A percentile compares a stretch with the other conserved stretches of the same genome.
These are phyloP conservation scores for Rhinocladiella similis DNA, from an alignment of 2,329 filamentous ascomycete species.

Conservation along the genomic window DNA sequence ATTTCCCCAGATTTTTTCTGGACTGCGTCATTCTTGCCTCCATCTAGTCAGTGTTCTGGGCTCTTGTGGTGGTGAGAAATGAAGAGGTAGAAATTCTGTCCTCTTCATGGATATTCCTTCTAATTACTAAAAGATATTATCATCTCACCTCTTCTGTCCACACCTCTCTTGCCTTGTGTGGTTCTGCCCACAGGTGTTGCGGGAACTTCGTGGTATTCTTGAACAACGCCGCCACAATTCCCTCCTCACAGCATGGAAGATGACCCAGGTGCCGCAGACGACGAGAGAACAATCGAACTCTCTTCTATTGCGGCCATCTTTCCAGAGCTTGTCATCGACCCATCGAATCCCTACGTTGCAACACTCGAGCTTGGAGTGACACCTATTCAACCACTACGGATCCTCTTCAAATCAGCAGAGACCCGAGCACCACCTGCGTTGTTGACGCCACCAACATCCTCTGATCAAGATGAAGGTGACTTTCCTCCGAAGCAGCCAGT, in stretches of 20 bases:
- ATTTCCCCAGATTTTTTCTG: slow-evolving; percentile 2
- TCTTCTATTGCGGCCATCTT: slow-evolving; percentile 62
- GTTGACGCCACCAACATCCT: slow-evolving; percentile 44
- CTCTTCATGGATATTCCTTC: not conserved
- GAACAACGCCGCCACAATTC: slow-evolving; percentile 8
- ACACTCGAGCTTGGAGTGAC: slow-evolving; percentile 58
- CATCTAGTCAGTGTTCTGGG: not conserved
- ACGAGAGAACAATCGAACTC: slow-evolving; percentile 62
- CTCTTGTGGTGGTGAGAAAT: not conserved
- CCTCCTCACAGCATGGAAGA: slow-evolving; percentile 37
- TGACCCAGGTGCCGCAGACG: slow-evolving; percentile 39
- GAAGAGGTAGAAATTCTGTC: not conserved
- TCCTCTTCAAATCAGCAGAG: slow-evolving; percentile 41
- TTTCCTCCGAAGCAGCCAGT: slow-evolving; percentile 12
- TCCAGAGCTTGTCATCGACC: slow-evolving; percentile 57
- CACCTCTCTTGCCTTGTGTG: too few relatives aligned
- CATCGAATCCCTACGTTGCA: slow-evolving; percentile 48
- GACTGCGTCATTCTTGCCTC: slow-evolving; percentile 1
- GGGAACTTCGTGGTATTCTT: not conserved
- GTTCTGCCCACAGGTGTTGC: too few relatives aligned
- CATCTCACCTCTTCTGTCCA: slow-evolving; percentile 6
- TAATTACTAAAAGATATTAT: not conserved
- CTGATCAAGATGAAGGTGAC: slow-evolving; percentile 34
- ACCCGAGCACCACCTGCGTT: slow-evolving; percentile 38
- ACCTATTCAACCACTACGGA: slow-evolving; percentile 53